Base-by-base conservation (phyloP, 768 basidiomycete species). In the Gautieria morchelliformis region DNA sequence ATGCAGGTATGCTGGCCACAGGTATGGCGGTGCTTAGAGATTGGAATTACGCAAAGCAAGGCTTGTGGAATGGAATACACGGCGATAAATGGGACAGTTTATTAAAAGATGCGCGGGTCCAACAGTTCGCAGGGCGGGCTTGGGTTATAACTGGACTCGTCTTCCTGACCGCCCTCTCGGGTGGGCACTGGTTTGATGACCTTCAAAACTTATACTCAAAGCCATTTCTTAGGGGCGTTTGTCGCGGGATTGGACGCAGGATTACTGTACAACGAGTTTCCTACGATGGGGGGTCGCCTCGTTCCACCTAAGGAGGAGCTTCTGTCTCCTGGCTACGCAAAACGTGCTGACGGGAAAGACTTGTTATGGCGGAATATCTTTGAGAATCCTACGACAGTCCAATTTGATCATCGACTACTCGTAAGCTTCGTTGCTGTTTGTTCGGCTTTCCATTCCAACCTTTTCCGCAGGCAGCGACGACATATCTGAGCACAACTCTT, bases 201-300 rank as follows among this genome's bases (percentile, higher is more conserved):
- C n/a, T 17, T 44, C 4, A 10, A 9, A 9, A n/a, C 14, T 44
- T 50, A 22, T 51, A 1, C 19, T 32, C 10, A 37, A 37, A 37
- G 35, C 27, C 5, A 37, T 37, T 47, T 47, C 53, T 1, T 66
- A 95, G 95, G 96, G 52, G 96, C 96, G 5, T 98, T 99, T 64
- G 96, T 99, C 30, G 96, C 96, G 39, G 96, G 96, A 14, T 77
- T 99, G 44, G 96, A 99, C 68, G 96, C 96, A 1, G 96, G 96
- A 14, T 71, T 99, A 54, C 69, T 93, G n/a, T 98, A 98, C 72
- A 99, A 99, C 67, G 95, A 98, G 66, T 99, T 96, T 73, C 96
- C 96, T 0, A 71, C 87, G 5, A 99, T 99, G 95, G 95, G 92
- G 39, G 93, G 88, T 7, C 78, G 83, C 15, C 69, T 97, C 15